Base-by-base conservation (phyloP, 1,139 yeast species). In the Hyphopichia khmerensis region DNA sequence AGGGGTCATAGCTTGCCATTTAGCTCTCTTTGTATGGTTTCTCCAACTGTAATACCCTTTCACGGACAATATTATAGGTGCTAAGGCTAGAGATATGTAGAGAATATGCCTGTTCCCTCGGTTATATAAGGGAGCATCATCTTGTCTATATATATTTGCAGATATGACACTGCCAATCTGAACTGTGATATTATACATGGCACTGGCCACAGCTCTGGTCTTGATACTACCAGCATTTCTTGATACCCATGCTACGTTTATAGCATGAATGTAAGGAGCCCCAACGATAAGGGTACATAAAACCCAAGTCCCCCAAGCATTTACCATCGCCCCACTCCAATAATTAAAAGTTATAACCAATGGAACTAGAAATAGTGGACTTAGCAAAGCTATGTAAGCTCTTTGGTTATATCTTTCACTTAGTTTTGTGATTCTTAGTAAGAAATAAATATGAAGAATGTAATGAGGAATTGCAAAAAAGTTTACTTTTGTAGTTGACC, bases 161-260 rank as follows among this genome's bases (percentile, higher is more conserved):
- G 76, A 64, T 9, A 75, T 65, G 41, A 83, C 76, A 36, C 65
- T 59, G 1, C 83, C 83, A 1, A 77, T 58, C 57, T 84, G 89
- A 1, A 78, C 81, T 49, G 69, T 69, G 66, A 83, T 81, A 53
- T 83, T 84, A 57, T 80, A 81, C 31, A 82, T 46, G 0, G 90
- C 82, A 2, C 85, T 75, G 19, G 82, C 70, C 10, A 83, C 75
- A 0, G 88, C 76, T 51, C 90, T 67, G 6, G 79, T 67, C 36
- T 81, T 63, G 19, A 84, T 82, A 24, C 83, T 70, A 48, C 80
- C 79, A 11, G 87, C 72, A 50, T 82, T 83, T 40, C 78, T 62
- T 1, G 87, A 80, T 40, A 77, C 73, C 83, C 87, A 80, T 4
- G 81, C 65, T 36, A 81, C 82, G 50, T 75, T 65, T 43, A 82